phyloP scores from a whole-genome alignment of 148 eudicot species.

The Gaultheria prostrata region DNA sequence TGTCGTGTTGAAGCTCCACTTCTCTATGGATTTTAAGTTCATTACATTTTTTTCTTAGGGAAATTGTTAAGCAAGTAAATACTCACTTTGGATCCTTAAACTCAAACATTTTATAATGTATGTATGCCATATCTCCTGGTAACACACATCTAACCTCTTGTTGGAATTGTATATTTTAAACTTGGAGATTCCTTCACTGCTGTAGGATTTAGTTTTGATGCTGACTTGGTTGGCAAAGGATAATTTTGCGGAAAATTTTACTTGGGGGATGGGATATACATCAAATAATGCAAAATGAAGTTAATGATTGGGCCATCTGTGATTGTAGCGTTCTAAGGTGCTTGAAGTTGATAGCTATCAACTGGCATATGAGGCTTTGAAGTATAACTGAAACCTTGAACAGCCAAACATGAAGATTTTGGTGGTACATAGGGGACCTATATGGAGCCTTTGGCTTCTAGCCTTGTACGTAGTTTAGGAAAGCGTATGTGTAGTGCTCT shows the following conservation, averaged over 20 bases:
- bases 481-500: neutral
- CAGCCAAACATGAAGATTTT: constrained; percentile 1
- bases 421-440: neutral
- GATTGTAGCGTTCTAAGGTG: neutral
- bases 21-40: neutral
- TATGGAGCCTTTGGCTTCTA: neutral
- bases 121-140: neutral
- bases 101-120: neutral
- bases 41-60: neutral
- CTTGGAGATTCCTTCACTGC: neutral
- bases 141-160: neutral
- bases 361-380: neutral
- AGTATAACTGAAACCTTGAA: neutral
- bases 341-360: neutral
- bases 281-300: neutral
- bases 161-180: neutral
- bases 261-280: neutral
- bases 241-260: neutral
- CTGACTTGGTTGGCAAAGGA: neutral
- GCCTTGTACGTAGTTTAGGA: neutral
- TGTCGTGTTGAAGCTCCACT: neutral
- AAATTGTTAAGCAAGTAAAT: neutral
- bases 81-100: neutral
- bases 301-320: neutral
- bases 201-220: neutral